Conservation (phyloP, 73 alveolate genomes). For the Paramecium primaurelia region DNA sequence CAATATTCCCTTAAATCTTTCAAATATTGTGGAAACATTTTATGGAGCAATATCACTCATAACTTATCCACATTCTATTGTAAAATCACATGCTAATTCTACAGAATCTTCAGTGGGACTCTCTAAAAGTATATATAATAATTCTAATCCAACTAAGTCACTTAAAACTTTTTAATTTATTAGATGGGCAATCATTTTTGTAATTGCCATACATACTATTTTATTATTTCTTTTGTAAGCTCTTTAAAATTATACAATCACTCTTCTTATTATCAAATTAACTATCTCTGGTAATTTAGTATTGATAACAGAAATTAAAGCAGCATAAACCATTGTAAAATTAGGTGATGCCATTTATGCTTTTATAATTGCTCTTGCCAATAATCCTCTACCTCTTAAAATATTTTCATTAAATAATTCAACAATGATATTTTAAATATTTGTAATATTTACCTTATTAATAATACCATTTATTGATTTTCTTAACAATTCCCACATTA, state of each 20-base stretch:
- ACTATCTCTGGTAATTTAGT: constrained; percentile 98
- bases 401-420: constrained; percentile 99
- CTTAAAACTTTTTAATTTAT: constrained; percentile 95
- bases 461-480: constrained; percentile 97
- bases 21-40: constrained; percentile 94
- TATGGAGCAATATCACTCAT: constrained; percentile 91
- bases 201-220: constrained; percentile 88
- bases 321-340: constrained; percentile 98
- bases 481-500: constrained; percentile 98
- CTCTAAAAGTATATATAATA: constrained; percentile 89
- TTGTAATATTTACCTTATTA: constrained; percentile 92
- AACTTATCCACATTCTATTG: constrained; percentile 97
- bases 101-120: constrained; percentile 95
- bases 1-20: constrained; percentile 85
- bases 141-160: constrained; percentile 93
- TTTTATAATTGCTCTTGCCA: constrained; percentile 90
- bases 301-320: constrained; percentile 96
- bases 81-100: constrained; percentile 90
- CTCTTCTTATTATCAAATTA: constrained; percentile 87
- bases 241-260: constrained; percentile 90
- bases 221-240: constrained; percentile 96
- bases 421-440: constrained; percentile 84
- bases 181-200: constrained; percentile 98
- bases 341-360: constrained; percentile 95
- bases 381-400: constrained; percentile 97